Base-by-base conservation (phyloP, 805 yeast genomes). In the Barnettozyma vustinii region DNA sequence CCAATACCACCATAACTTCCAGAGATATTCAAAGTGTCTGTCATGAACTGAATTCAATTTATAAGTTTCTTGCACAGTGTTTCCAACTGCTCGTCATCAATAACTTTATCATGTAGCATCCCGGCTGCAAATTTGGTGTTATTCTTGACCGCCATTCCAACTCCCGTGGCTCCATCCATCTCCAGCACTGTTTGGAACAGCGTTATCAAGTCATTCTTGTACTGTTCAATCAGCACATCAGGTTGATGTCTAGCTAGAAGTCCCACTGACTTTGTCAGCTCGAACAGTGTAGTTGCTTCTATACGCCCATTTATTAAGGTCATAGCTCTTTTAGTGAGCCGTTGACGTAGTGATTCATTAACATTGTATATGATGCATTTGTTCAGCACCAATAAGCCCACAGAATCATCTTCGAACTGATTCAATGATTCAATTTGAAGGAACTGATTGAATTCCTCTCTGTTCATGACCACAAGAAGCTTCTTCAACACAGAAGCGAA, bases 251-350 rank as follows among this genome's bases (percentile, higher is more conserved):
- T 54, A 1, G 61, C 42, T 9, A 62, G 36, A 0, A 62, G 56
- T 37, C 62, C 66, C 9, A 60, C 35, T 0, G 64, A 56, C 49
- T 61, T 62, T 4, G 62, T 58, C 27, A 60, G 30, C 42, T 61
- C 64, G 51, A 61, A 61, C 40, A 62, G 35, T 26, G 54, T 54
- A 7, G 48, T 33, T 1, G 52, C 50, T n/a, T 58, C 55, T 1
- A 59, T 42, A 9, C 47, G 44, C 19, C 32, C 27, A n/a, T 48
- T 44, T 8, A 45, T 39, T 26, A 58, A 52, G 7, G 51, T 49
- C 45, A 60, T 40, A 1, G 51, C 49, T 12, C 57, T 49, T 9
- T 44, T 9, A 2, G 52, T 19, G 7, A 59, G 37, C 20, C n/a
- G 35, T 5, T 44, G 16, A 3, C 40, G 20, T 0, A 50, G 51